These are phyloP conservation scores for Gleditsia sinensis DNA, from an alignment of 306 rosid species.

Conservation along the genomic window DNA sequence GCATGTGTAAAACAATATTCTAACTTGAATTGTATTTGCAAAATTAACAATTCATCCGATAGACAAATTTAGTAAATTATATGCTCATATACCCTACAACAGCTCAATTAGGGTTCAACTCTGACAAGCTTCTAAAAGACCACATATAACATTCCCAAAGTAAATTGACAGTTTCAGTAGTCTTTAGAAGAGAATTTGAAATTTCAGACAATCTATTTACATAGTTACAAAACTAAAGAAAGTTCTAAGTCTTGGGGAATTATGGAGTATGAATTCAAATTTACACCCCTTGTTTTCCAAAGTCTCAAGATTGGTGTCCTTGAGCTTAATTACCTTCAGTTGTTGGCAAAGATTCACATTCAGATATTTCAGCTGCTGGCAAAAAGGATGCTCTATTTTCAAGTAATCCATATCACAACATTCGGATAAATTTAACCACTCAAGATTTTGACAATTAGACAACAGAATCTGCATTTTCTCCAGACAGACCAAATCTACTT, in stretches of 20 bases:
- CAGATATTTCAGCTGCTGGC: neutral
- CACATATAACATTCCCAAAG: neutral
- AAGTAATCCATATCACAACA: neutral
- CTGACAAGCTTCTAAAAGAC: too few relatives aligned
- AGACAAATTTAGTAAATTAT: too few relatives aligned
- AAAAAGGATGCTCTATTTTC: neutral
- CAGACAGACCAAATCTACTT: constrained; percentile 1
- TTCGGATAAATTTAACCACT: neutral
- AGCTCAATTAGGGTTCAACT: too few relatives aligned
- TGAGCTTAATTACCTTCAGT: neutral
- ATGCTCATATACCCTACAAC: too few relatives aligned
- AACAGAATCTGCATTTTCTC: neutral
- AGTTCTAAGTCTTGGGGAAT: constrained; percentile 21
- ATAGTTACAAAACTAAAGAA: constrained; percentile 1
- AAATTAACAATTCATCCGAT: too few relatives aligned
- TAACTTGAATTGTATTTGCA: too few relatives aligned
- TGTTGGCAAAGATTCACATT: neutral
- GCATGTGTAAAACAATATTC: too few relatives aligned
- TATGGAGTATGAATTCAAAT: constrained; percentile 7
- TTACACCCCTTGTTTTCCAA: constrained; percentile 1
- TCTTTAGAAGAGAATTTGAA: too few relatives aligned
- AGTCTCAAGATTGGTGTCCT: neutral
- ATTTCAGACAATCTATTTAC: too few relatives aligned
- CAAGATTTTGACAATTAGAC: neutral
- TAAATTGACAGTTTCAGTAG: too few relatives aligned